Percentiles rank a stretch among this genome's conserved stretches.
Evolutionary conservation across 2,329 filamentous ascomycete genomes (phyloP).

Genomic region (Elsinoe arachidis): DNA sequence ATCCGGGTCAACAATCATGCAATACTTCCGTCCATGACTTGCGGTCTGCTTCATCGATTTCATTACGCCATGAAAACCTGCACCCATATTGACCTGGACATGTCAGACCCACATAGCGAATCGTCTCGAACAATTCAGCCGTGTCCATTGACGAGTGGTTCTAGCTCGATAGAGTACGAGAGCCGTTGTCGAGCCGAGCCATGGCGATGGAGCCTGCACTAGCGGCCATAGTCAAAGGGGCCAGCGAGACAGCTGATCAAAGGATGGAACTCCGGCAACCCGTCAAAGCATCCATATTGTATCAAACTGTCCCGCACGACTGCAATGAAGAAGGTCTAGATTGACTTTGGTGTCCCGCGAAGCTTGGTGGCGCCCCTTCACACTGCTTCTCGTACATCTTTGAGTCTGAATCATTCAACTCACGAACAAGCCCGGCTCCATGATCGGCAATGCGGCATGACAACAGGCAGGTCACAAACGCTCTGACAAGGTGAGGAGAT

Average conservation of each 20-base stretch:
- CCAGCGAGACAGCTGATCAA: not conserved
- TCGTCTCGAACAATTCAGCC: too few relatives aligned
- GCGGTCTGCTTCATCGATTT: too few relatives aligned
- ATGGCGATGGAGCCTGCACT: not conserved
- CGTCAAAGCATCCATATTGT: not conserved
- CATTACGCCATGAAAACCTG: too few relatives aligned
- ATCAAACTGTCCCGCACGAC: not conserved
- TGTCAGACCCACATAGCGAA: too few relatives aligned
- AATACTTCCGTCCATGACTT: too few relatives aligned
- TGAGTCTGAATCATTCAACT: too few relatives aligned
- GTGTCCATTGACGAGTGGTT: too few relatives aligned
- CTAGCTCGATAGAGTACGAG: not conserved
- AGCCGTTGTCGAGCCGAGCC: slow-evolving; percentile 4
- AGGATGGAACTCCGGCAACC: not conserved
- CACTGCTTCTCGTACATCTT: not conserved
- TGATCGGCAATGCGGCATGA: too few relatives aligned
- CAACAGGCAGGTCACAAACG: not conserved
- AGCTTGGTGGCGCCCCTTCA: not conserved
- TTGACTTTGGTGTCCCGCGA: not conserved
- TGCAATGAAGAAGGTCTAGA: not conserved
- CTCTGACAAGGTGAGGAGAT: not conserved
- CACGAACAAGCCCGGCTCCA: too few relatives aligned
- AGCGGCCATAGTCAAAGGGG: not conserved
- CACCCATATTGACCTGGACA: too few relatives aligned
- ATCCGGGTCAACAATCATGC: too few relatives aligned